Evolutionary conservation across 225 moss, liverwort and hornwort genomes (phyloP).

Genomic region (Takakia lepidozioides): DNA sequence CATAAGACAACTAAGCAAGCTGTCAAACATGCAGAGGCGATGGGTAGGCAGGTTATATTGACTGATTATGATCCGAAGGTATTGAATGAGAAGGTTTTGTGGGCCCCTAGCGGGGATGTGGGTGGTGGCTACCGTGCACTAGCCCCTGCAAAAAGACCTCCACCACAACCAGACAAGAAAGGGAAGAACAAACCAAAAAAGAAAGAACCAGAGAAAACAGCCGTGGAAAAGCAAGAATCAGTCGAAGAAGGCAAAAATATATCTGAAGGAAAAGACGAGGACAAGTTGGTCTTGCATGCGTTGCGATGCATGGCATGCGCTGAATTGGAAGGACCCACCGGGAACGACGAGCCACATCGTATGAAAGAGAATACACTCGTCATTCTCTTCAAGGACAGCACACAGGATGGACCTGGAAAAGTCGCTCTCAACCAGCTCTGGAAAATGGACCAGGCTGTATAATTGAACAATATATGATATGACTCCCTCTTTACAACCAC

Average conservation of each 20-base stretch:
- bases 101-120: conserved; percentile 28
- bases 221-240: too few relatives aligned
- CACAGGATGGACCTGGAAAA: conserved; percentile 18
- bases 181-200: too few relatives aligned
- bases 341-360: conserved; percentile 23
- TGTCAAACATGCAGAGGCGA: conserved; percentile 15
- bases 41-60: conserved; percentile 33
- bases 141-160: conserved; percentile 15
- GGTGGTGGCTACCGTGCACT: conserved; percentile 19
- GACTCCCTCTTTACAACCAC: too few relatives aligned
- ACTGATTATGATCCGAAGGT: conserved; percentile 22
- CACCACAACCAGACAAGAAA: too few relatives aligned
- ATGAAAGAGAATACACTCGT: conserved; percentile 41
- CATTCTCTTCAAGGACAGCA: conserved; percentile 25
- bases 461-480: too few relatives aligned
- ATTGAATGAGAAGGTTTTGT: conserved; percentile 29
- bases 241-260: too few relatives aligned
- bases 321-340: conserved; percentile 19
- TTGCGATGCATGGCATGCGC: conserved; percentile 37
- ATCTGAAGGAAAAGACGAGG: too few relatives aligned
- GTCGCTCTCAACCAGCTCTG: conserved; percentile 28
- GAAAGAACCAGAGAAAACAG: too few relatives aligned
- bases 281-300: conserved; percentile 35
- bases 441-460: conserved; percentile 15
- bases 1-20: conserved; percentile 30